A percentile compares a stretch with the other conserved stretches of the same genome.
These are phyloP conservation scores for Flammula alnicola DNA, from an alignment of 1,284 basidiomycete genomes.

Conservation along the genomic window DNA sequence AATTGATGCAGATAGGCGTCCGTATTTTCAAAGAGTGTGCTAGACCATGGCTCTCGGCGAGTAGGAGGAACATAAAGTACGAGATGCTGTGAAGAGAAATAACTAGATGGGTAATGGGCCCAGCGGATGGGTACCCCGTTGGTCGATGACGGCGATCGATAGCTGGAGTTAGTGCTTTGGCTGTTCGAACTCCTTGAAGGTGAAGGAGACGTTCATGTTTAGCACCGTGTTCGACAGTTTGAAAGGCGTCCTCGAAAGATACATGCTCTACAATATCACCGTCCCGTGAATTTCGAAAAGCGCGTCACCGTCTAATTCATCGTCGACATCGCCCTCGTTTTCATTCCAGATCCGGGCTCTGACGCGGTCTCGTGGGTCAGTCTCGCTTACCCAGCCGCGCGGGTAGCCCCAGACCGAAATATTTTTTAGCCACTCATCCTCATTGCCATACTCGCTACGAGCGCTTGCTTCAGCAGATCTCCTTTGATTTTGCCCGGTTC, in stretches of 20 bases:
- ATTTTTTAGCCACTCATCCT: slow-evolving; percentile 60
- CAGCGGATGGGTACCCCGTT: slow-evolving; percentile 52
- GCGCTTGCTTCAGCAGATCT: slow-evolving; percentile 55
- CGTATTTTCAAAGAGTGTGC: slow-evolving; percentile 29
- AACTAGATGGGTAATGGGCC: slow-evolving; percentile 63
- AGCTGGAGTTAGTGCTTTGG: background rate
- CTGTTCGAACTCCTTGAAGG: slow-evolving; percentile 6
- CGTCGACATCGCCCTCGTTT: slow-evolving; percentile 40
- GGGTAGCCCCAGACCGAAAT: slow-evolving; percentile 80
- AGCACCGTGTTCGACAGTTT: slow-evolving; percentile 1
- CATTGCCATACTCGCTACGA: slow-evolving; percentile 47
- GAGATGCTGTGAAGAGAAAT: slow-evolving; percentile 61
- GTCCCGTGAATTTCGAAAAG: slow-evolving; percentile 44
- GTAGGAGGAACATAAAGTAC: slow-evolving; percentile 50
- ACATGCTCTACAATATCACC: slow-evolving; percentile 31
- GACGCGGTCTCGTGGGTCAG: slow-evolving; percentile 57
- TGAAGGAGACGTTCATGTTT: background rate
- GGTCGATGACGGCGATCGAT: slow-evolving; percentile 3
- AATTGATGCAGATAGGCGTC: slow-evolving; percentile 28
- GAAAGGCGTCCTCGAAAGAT: slow-evolving; percentile 21
- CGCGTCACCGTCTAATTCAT: slow-evolving; percentile 34
- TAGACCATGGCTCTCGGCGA: slow-evolving; percentile 34
- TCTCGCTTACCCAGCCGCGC: slow-evolving; percentile 60
- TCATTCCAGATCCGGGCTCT: slow-evolving; percentile 43
- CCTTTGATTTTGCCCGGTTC: slow-evolving; percentile 63